Percentiles rank a stretch among this genome's conserved stretches.
These are phyloP conservation scores for Fusarium sulawesiense DNA, from an alignment of 2,329 filamentous ascomycete genomes.

Conservation along the genomic window DNA sequence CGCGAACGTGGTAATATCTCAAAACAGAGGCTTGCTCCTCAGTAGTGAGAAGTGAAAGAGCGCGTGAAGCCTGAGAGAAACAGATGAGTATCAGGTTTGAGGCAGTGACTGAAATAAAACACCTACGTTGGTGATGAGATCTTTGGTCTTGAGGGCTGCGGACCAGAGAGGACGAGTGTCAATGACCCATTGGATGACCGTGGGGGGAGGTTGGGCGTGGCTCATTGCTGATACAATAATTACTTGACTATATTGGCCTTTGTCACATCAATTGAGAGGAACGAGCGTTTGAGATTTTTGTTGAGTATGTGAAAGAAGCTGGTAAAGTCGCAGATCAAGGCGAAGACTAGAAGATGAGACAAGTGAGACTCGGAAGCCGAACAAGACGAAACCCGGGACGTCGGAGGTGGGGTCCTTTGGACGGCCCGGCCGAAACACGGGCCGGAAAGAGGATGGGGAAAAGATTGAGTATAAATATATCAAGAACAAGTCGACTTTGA, in stretches of 20 bases:
- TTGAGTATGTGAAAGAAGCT: background rate
- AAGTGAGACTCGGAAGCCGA: constrained; percentile 37
- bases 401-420: constrained; percentile 32
- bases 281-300: constrained; percentile 5
- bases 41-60: constrained; percentile 62
- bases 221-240: constrained; percentile 24
- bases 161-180: constrained; percentile 71
- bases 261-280: background rate
- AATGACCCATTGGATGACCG: constrained; percentile 70
- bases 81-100: constrained; percentile 6
- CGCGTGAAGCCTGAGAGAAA: constrained; percentile 61
- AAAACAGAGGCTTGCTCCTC: constrained; percentile 69
- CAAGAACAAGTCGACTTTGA: background rate
- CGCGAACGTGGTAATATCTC: constrained; percentile 73
- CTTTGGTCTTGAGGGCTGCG: constrained; percentile 59
- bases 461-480: constrained; percentile 3
- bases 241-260: background rate
- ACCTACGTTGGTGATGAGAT: constrained; percentile 61
- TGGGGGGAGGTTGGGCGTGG: constrained; percentile 39
- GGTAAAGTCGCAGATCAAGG: background rate
- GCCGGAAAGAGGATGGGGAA: constrained; percentile 11
- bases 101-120: background rate
- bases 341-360: constrained; percentile 24
- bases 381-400: constrained; percentile 31
- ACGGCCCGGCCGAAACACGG: constrained; percentile 30